A percentile compares a stretch with the other conserved stretches of the same genome.
Conservation (phyloP, 345 rosid species). For the Tarenaya hassleriana region DNA sequence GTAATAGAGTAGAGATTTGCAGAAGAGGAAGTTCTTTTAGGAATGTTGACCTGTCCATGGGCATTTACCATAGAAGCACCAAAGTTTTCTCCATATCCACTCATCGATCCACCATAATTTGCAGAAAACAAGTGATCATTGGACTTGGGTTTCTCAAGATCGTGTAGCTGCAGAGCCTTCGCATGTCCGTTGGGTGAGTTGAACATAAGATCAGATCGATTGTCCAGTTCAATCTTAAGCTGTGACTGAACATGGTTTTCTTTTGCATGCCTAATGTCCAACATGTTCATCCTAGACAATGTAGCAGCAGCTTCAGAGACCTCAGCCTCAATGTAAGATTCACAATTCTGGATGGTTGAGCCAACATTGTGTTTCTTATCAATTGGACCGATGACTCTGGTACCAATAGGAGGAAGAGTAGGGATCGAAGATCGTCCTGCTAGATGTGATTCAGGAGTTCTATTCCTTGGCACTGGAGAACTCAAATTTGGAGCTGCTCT, state of each 20-base stretch:
- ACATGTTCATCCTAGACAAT: constrained; percentile 49
- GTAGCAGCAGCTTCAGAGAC: constrained; percentile 55
- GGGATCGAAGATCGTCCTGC: constrained; percentile 47
- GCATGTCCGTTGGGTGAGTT: constrained; percentile 45
- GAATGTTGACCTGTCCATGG: constrained; percentile 45
- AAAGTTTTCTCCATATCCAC: constrained; percentile 42
- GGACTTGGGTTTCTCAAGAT: constrained; percentile 34
- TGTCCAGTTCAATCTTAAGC: constrained; percentile 36
- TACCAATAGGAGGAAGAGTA: constrained; percentile 62
- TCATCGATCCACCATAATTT: constrained; percentile 37
- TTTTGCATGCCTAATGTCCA: constrained; percentile 40
- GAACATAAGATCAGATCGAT: constrained; percentile 39
- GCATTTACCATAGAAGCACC: constrained; percentile 40
- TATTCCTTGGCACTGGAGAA: constrained; percentile 58
- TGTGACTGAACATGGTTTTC: constrained; percentile 37
- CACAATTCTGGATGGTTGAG: constrained; percentile 39
- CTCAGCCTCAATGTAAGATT: constrained; percentile 34
- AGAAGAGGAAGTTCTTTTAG: constrained; percentile 58
- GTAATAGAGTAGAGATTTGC: constrained; percentile 50
- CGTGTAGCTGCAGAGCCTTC: constrained; percentile 46
- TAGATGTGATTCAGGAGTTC: constrained; percentile 60
- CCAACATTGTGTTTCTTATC: constrained; percentile 48
- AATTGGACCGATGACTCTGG: constrained; percentile 40
- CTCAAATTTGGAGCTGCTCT: constrained; percentile 44
- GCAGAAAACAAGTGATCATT: constrained; percentile 42